These are phyloP conservation scores for Fragaria iinumae DNA, from an alignment of 306 rosid genomes.

Conservation along the genomic window DNA sequence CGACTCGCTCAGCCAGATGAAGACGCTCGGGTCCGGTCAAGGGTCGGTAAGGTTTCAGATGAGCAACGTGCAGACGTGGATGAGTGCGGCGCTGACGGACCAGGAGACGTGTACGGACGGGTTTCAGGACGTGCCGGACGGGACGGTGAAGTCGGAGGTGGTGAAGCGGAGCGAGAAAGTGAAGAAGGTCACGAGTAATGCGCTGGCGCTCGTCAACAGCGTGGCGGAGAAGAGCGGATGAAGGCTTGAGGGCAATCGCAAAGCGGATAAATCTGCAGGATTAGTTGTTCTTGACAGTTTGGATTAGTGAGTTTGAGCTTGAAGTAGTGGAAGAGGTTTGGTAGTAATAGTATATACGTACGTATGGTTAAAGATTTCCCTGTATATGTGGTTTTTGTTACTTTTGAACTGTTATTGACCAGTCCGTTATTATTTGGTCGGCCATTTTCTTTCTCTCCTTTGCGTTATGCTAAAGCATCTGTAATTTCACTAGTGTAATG, in stretches of 20 bases:
- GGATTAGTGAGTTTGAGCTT: neutral
- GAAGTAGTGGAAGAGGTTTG: neutral
- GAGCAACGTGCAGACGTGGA: slow-evolving; percentile 99
- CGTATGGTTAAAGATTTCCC: neutral
- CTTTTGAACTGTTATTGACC: neutral
- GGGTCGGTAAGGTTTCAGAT: slow-evolving; percentile 72
- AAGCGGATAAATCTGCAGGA: neutral
- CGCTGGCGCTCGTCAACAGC: slow-evolving; percentile 76
- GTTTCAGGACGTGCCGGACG: slow-evolving; percentile 58
- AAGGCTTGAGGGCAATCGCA: neutral
- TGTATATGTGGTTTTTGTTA: neutral
- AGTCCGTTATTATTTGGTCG: neutral
- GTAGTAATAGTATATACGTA: neutral
- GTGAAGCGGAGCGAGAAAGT: slow-evolving; percentile 41
- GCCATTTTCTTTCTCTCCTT: neutral
- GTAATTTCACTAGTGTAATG: neutral
- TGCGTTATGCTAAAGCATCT: neutral
- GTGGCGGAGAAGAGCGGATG: slow-evolving; percentile 45
- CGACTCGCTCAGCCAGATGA: slow-evolving; percentile 88
- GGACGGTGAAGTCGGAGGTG: slow-evolving; percentile 57
- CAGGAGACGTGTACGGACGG: slow-evolving; percentile 98
- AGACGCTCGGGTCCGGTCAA: slow-evolving; percentile 35
- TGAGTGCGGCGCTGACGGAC: slow-evolving; percentile 97
- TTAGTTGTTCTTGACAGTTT: neutral
- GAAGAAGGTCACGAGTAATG: slow-evolving; percentile 84